A percentile compares a stretch with the other conserved stretches of the same genome.
Conservation (phyloP, 2,329 filamentous ascomycete species). For the Aspergillus candidus region DNA sequence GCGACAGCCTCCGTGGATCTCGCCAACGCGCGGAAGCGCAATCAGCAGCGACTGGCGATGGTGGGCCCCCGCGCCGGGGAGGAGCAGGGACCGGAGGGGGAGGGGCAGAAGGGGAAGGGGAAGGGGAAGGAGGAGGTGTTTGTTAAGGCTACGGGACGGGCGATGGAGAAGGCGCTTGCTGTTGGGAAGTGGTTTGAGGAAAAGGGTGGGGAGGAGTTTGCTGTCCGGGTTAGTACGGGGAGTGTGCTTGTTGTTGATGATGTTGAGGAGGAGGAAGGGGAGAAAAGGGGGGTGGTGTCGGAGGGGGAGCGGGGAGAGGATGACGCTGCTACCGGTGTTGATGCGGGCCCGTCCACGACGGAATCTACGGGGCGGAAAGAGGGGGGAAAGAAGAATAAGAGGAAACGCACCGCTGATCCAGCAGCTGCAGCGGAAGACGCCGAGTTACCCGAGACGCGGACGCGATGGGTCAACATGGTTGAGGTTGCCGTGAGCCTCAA, state of each 20-base stretch:
- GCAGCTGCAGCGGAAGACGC: constrained; percentile 25
- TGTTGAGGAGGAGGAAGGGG: constrained; percentile 42
- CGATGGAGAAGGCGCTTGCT: constrained; percentile 52
- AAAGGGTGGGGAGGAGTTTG: constrained; percentile 42
- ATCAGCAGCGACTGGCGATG: constrained; percentile 27
- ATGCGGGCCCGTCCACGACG: constrained; percentile 5
- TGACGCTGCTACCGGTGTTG: not conserved
- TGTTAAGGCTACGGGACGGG: constrained; percentile 55
- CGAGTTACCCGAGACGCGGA: constrained; percentile 40
- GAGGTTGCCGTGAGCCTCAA: constrained; percentile 40
- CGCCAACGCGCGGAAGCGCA: constrained; percentile 24
- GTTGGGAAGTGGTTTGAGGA: constrained; percentile 53
- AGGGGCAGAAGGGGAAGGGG: constrained; percentile 25
- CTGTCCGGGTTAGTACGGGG: constrained; percentile 50
- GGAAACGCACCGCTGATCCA: constrained; percentile 20
- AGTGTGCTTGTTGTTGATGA: constrained; percentile 56
- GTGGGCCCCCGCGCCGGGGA: constrained; percentile 31
- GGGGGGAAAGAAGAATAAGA: constrained; percentile 9
- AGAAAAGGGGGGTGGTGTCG: constrained; percentile 22
- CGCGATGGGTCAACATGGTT: constrained; percentile 44
- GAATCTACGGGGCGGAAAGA: constrained; percentile 10
- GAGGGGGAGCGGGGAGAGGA: too few relatives aligned
- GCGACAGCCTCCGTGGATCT: constrained; percentile 39
- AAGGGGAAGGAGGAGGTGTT: constrained; percentile 46
- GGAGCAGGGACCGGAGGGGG: constrained; percentile 33